Conservation (phyloP, 768 basidiomycete species). For the Daedalea quercina region DNA sequence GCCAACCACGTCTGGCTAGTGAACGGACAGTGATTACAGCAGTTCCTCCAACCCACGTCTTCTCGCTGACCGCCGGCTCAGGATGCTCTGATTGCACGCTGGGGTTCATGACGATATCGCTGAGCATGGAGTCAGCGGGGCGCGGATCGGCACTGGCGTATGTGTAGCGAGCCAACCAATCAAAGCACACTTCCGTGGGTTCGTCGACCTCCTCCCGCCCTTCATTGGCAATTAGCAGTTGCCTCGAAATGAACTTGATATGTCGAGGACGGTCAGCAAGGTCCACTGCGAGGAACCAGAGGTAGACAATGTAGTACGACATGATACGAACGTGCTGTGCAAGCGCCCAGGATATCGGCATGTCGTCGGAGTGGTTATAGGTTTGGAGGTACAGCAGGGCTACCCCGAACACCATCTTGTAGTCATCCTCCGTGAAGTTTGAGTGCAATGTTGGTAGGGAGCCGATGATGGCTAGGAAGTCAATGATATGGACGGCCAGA, state of each 20-base stretch:
- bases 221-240: slow-evolving; percentile 82
- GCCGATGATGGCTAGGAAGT: slow-evolving; percentile 82
- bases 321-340: slow-evolving; percentile 88
- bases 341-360: slow-evolving; percentile 73
- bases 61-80: slow-evolving; percentile 45
- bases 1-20: slow-evolving; percentile 74
- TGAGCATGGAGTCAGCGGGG: slow-evolving; percentile 72
- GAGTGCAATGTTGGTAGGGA: slow-evolving; percentile 73
- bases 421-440: slow-evolving; percentile 89
- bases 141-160: slow-evolving; percentile 92
- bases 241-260: slow-evolving; percentile 79
- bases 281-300: slow-evolving; percentile 90
- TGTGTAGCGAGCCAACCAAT: slow-evolving; percentile 93
- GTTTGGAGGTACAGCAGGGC: slow-evolving; percentile 90
- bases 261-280: slow-evolving; percentile 75
- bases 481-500: slow-evolving; percentile 94
- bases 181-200: slow-evolving; percentile 93
- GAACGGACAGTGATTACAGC: slow-evolving; percentile 78
- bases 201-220: slow-evolving; percentile 71
- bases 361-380: slow-evolving; percentile 62
- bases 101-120: slow-evolving; percentile 70
- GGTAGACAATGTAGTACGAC: slow-evolving; percentile 86
- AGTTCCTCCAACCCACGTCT: slow-evolving; percentile 84
- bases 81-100: slow-evolving; percentile 21
- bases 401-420: slow-evolving; percentile 90